These are phyloP conservation scores for Hortiboletus campestris DNA, from an alignment of 768 basidiomycete genomes.

Conservation along the genomic window DNA sequence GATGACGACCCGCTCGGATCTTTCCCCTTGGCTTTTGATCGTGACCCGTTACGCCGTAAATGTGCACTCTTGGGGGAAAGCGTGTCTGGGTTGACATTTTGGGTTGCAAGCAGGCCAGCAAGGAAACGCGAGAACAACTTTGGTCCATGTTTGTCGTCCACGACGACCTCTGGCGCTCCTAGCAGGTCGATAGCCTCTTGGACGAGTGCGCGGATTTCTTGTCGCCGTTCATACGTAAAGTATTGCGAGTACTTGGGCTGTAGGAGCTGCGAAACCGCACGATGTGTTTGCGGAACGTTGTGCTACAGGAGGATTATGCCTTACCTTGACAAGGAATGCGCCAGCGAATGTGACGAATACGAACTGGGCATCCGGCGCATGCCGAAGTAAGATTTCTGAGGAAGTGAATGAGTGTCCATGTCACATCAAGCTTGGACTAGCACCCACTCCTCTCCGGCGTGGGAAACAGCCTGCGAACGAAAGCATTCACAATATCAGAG, in stretches of 20 bases:
- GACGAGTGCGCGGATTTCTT: constrained; percentile 61
- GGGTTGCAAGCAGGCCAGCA: constrained; percentile 63
- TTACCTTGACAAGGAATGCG: constrained; percentile 78
- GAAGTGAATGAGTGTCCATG: constrained; percentile 1
- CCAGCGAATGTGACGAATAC: constrained; percentile 80
- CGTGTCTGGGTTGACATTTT: constrained; percentile 35
- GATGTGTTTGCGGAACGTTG: background rate
- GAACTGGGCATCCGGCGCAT: constrained; percentile 77
- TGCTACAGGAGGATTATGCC: background rate
- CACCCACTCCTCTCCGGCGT: constrained; percentile 51
- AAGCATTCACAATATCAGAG: constrained; percentile 58
- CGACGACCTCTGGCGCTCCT: constrained; percentile 64
- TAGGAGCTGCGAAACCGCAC: constrained; percentile 50
- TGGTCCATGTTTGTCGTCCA: constrained; percentile 81
- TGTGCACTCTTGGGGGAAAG: constrained; percentile 22
- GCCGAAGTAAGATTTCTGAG: constrained; percentile 56
- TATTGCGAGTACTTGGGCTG: constrained; percentile 71
- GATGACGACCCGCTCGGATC: background rate
- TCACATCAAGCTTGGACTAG: background rate
- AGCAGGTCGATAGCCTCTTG: constrained; percentile 67
- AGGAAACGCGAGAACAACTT: constrained; percentile 80
- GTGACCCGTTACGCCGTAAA: constrained; percentile 12
- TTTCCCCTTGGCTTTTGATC: constrained; percentile 18
- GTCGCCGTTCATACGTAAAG: constrained; percentile 55
- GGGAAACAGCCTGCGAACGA: constrained; percentile 56